Base-by-base conservation (phyloP, 176 grass and related monocot genomes). In the Pontederia paniculata region DNA sequence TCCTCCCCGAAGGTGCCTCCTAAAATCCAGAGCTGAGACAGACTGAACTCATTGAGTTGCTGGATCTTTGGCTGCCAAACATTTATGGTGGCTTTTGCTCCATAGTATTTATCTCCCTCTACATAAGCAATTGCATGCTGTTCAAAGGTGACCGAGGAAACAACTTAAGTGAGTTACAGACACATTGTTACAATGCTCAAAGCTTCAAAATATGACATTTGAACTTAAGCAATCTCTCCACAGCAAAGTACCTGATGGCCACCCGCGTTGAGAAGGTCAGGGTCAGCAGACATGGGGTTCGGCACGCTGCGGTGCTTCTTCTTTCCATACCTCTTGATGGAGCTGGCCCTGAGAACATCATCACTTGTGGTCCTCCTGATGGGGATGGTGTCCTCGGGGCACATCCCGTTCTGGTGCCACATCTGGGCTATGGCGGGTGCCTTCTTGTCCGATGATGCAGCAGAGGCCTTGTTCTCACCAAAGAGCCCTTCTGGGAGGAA, bases 31-130 rank as follows among this genome's bases (percentile, higher is more conserved):
- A 68, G 50, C 50, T 68, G 65, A 10, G 65, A 68, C 9, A 68
- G 50, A 10, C 65, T 68, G 3, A 68, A 68, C 10, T 68, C 51
- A 13, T 44, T 21, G 3, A 17, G 10, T 12, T 44, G 9, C 49
- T 68, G 17, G 18, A 68, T 49, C 5, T 44, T 53, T 21, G 65
- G 65, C 49, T 68, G n/a, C 65, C 65, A 68, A 7, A 68, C 37
- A 15, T 68, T 68, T 2, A 68, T 54, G 8, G 51, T 44, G 12
- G 65, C 65, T 51, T 45, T 55, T 8, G 65, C n/a, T n/a, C n/a
- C n/a, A n/a, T n/a, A n/a, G n/a, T n/a, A n/a, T n/a, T n/a, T n/a
- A n/a, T n/a, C n/a, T 17, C 6, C 65, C 65, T 21, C 55, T 54
- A 17, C 22, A 42, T 55, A 1, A 0, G 50, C 65, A 21, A 54